Evolutionary conservation across 2,329 filamentous ascomycete species (phyloP).

Genomic region (Fusarium hostae): DNA sequence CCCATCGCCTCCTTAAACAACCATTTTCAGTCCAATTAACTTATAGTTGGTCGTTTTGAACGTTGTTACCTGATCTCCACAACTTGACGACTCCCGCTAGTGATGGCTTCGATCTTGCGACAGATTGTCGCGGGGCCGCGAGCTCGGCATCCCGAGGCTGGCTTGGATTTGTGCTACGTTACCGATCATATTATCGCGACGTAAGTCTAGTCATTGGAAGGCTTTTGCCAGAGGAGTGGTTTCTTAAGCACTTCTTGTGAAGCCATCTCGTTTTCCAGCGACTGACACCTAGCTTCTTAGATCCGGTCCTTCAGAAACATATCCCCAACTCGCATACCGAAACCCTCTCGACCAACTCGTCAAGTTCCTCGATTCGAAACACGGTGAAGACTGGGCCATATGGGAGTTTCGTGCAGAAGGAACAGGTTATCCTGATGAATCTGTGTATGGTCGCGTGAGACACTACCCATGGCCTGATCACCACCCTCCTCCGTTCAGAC

Average conservation of each 20-base stretch:
- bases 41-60: background rate
- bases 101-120: conserved; percentile 81
- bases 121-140: conserved; percentile 92
- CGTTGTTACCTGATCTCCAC: background rate
- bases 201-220: conserved; percentile 49
- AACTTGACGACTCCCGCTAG: background rate
- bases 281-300: conserved; percentile 59
- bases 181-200: conserved; percentile 79
- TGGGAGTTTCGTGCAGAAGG: conserved; percentile 99
- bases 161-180: conserved; percentile 95
- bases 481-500: conserved; percentile 90
- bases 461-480: conserved; percentile 98
- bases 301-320: conserved; percentile 89
- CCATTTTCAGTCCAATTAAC: background rate
- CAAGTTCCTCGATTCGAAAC: conserved; percentile 85
- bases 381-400: conserved; percentile 88
- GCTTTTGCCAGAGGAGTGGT: fast-evolving
- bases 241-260: fast-evolving
- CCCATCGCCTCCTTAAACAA: background rate
- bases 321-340: conserved; percentile 91
- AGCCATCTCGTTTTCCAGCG: fast-evolving
- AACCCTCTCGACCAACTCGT: conserved; percentile 91
- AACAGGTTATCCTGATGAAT: conserved; percentile 91
- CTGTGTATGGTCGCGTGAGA: conserved; percentile 84
- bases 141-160: conserved; percentile 84